Conservation (phyloP, 2,329 filamentous ascomycete species). For the Colletotrichum destructivum region DNA sequence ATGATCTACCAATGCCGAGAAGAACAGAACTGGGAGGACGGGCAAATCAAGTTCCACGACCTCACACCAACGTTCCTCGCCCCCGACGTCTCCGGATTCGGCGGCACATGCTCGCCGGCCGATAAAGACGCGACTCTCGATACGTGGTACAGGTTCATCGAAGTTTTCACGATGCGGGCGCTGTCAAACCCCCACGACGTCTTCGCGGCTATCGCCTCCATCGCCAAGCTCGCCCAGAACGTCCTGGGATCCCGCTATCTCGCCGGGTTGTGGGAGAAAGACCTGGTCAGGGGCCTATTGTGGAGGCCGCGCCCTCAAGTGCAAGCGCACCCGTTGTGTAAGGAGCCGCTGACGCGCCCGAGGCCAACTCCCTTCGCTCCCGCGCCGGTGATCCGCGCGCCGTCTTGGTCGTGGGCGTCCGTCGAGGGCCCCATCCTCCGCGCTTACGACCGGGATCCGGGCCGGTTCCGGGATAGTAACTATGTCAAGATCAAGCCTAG, state of each 20-base stretch:
- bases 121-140: conserved; percentile 12
- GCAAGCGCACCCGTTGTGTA: conserved; percentile 3
- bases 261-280: conserved; percentile 25
- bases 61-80: background rate
- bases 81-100: conserved; percentile 1
- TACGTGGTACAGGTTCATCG: conserved; percentile 19
- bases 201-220: conserved; percentile 31
- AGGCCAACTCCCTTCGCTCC: conserved; percentile 13
- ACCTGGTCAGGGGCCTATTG: conserved; percentile 20
- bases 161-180: background rate
- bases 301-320: conserved; percentile 30
- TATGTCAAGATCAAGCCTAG: conserved; percentile 15
- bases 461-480: background rate
- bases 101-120: background rate
- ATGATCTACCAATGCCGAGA: conserved; percentile 7
- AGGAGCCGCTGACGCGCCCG: conserved; percentile 6
- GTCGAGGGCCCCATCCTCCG: conserved; percentile 12
- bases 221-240: conserved; percentile 19
- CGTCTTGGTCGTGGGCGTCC: conserved; percentile 33
- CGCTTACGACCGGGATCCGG: background rate
- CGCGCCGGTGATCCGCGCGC: conserved; percentile 21
- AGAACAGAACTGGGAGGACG: conserved; percentile 15
- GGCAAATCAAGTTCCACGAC: background rate
- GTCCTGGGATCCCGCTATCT: conserved; percentile 16
- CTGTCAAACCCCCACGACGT: conserved; percentile 32